These are phyloP conservation scores for Pisolithus microcarpus DNA, from an alignment of 768 basidiomycete species.

Conservation along the genomic window DNA sequence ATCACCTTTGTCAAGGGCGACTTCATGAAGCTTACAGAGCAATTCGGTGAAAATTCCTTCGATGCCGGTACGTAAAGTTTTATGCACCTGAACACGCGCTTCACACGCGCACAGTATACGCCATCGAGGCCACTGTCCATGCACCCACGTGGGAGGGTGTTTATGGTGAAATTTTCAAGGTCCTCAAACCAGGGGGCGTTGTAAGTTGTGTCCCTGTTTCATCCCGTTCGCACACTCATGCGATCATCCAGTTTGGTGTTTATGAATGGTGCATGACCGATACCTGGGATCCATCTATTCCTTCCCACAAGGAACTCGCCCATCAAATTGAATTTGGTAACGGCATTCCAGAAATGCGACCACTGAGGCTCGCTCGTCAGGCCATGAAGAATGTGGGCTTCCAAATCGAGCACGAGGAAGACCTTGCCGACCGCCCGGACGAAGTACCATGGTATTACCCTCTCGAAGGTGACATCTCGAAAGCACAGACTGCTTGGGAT, in stretches of 20 bases:
- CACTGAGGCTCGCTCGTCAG: constrained; percentile 56
- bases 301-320: constrained; percentile 82
- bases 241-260: constrained; percentile 69
- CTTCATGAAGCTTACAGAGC: constrained; percentile 90
- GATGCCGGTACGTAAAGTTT: constrained; percentile 71
- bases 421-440: constrained; percentile 81
- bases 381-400: constrained; percentile 84
- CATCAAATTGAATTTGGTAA: constrained; percentile 92
- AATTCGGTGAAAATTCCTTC: constrained; percentile 88
- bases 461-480: constrained; percentile 84
- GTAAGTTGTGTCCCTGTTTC: constrained; percentile 31
- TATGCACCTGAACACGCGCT: background rate
- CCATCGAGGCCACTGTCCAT: constrained; percentile 96
- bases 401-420: constrained; percentile 84
- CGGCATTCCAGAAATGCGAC: constrained; percentile 97
- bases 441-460: constrained; percentile 92
- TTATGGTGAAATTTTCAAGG: constrained; percentile 86
- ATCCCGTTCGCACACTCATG: background rate
- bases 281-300: constrained; percentile 77
- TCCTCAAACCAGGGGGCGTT: constrained; percentile 92
- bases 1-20: constrained; percentile 87
- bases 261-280: constrained; percentile 99
- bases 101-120: constrained; percentile 56
- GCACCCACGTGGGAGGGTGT: constrained; percentile 95
- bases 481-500: constrained; percentile 94